Evolutionary conservation across 2,329 filamentous ascomycete species (phyloP).

Genomic region (Epichloe elymi): DNA sequence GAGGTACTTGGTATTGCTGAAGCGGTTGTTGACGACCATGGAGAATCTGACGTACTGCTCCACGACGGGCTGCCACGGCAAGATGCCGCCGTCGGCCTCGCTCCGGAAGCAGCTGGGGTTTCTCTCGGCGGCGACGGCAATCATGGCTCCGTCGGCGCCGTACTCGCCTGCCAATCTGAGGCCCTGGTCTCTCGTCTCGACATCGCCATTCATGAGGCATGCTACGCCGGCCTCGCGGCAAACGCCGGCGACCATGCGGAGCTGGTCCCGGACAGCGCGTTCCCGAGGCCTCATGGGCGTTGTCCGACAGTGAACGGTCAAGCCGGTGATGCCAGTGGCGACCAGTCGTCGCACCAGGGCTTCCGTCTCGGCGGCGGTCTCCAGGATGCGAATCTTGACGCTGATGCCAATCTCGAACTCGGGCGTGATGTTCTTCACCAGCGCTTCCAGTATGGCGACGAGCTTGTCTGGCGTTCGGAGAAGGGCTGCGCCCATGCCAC

Average conservation of each 20-base stretch:
- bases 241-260: conserved; percentile 69
- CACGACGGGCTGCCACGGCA: conserved; percentile 65
- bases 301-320: conserved; percentile 92
- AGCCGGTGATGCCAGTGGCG: conserved; percentile 75
- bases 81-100: conserved; percentile 53
- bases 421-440: conserved; percentile 65
- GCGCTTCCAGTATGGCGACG: conserved; percentile 65
- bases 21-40: conserved; percentile 72
- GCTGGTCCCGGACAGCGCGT: conserved; percentile 70
- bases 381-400: conserved; percentile 87
- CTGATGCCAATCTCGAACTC: conserved; percentile 84
- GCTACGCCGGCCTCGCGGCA: conserved; percentile 80
- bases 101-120: conserved; percentile 80
- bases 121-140: conserved; percentile 80
- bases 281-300: conserved; percentile 90
- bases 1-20: conserved; percentile 86
- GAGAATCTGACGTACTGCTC: conserved; percentile 59
- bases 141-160: conserved; percentile 92
- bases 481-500: conserved; percentile 91
- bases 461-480: conserved; percentile 75
- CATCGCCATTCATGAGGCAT: conserved; percentile 92
- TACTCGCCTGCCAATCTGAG: conserved; percentile 60
- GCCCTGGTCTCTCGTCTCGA: conserved; percentile 61
- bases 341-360: conserved; percentile 65
- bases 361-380: conserved; percentile 63